A percentile compares a stretch with the other conserved stretches of the same genome.
phyloP scores from a whole-genome alignment of 2,329 filamentous ascomycete species.

The Corinectria fuckeliana region DNA sequence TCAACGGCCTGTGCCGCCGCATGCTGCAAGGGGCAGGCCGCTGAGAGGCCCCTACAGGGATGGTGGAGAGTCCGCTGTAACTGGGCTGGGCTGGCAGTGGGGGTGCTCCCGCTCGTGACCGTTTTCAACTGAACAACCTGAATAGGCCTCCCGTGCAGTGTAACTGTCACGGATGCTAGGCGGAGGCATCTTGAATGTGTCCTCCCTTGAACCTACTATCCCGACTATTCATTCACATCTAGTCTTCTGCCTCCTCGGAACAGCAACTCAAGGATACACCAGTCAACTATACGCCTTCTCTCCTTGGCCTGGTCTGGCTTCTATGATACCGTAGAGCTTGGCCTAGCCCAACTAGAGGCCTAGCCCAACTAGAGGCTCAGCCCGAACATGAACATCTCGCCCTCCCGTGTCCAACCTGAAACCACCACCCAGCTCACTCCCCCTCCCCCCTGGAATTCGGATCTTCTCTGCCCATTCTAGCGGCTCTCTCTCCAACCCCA shows the following conservation, averaged over 20 bases:
- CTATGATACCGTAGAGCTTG: too few relatives aligned
- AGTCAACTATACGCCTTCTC: not conserved
- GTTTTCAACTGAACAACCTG: not conserved
- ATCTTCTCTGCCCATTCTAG: not conserved
- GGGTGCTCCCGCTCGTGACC: too few relatives aligned
- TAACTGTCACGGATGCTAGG: too few relatives aligned
- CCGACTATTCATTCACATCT: too few relatives aligned
- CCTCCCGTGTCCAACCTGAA: conserved; percentile 35
- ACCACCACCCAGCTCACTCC: conserved; percentile 27
- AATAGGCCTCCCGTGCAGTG: not conserved
- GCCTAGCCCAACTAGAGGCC: not conserved
- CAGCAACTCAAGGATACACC: not conserved
- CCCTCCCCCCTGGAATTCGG: not conserved
- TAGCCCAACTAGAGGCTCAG: too few relatives aligned
- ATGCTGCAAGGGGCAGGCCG: not conserved
- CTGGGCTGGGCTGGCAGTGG: not conserved
- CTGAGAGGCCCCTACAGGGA: not conserved
- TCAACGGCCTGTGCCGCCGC: not conserved
- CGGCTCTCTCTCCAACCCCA: not conserved
- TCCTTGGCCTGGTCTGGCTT: not conserved
- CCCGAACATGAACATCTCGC: not conserved
- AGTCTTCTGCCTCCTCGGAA: not conserved
- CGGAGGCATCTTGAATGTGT: too few relatives aligned
- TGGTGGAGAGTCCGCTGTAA: not conserved
- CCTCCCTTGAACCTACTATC: too few relatives aligned